Base-by-base conservation (phyloP, 225 moss, liverwort and hornwort genomes). In the Antitrichia curtipendula region DNA sequence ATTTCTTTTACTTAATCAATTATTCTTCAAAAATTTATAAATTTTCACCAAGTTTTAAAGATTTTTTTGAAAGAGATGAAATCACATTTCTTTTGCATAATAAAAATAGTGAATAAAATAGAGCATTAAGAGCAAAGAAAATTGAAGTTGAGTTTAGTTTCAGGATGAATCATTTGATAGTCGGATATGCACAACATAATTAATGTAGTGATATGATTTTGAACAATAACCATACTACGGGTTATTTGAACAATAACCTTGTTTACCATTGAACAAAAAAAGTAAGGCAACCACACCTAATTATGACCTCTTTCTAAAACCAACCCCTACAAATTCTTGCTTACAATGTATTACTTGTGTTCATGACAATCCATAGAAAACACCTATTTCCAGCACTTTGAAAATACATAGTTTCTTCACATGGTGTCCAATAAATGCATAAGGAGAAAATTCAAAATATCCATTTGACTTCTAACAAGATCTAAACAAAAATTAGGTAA, bases 311-410 rank as follows among this genome's bases (percentile, higher is more conserved):
- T 32, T 45, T 31, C 49, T 31, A 31, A 74, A 20, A 31, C 7
- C 0, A 0, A 19, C 12, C 7, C 7, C 1, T 74, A 49, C 5
- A 74, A 34, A 21, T 21, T 50, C 32, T 75, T 50, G 5, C 5
- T 1, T 21, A 13, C 5, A 25, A 21, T 28, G 17, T n/a, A 16
- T 1, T 27, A 2, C 2, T 4, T 10, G 1, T 18, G 1, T 11
- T 31, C 7, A 49, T 4, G 2, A 29, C 10, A 17, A 43, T 29
- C 29, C 18, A 21, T 34, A 12, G 3, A 52, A 34, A 50, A 75
- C 21, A 75, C 21, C 32, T 49, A 12, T 50, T 45, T 75, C 34
- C 3, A 75, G 0, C 8, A 21, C 13, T 34, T 36, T 14, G 3
- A 36, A 34, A 36, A 23, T 9, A 13, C 3, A 2, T 34, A 75